Conservation (phyloP, 768 basidiomycete genomes). For the Phlegmacium glaucopus region DNA sequence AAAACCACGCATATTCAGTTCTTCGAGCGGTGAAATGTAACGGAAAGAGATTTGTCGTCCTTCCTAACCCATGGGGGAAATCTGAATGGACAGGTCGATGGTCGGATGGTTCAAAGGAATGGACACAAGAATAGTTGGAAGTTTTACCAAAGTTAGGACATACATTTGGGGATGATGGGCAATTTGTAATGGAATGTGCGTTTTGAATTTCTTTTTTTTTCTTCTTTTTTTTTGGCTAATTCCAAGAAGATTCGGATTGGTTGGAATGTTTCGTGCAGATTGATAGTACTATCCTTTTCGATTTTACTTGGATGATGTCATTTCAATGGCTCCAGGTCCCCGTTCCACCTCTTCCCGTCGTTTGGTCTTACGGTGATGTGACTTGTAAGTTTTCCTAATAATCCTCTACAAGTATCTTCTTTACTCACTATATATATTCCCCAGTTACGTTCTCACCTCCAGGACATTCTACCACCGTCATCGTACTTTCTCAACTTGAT, state of each 20-base stretch:
- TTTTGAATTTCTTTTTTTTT: too few relatives aligned
- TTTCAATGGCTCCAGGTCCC: slow-evolving; percentile 49
- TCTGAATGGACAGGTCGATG: slow-evolving; percentile 48
- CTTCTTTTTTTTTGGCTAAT: too few relatives aligned
- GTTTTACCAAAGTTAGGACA: slow-evolving; percentile 36
- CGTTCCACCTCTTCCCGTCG: slow-evolving; percentile 37
- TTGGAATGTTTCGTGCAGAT: slow-evolving; percentile 40
- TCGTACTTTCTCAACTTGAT: slow-evolving; percentile 52
- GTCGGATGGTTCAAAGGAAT: slow-evolving; percentile 49
- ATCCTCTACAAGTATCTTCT: too few relatives aligned
- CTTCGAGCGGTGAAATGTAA: slow-evolving; percentile 40
- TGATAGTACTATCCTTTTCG: slow-evolving; percentile 45
- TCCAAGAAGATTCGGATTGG: slow-evolving; percentile 34
- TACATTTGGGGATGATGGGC: slow-evolving; percentile 44
- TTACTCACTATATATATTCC: too few relatives aligned
- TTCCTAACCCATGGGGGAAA: slow-evolving; percentile 50
- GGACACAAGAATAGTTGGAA: slow-evolving; percentile 45
- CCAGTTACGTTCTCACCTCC: slow-evolving; percentile 48
- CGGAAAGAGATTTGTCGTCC: slow-evolving; percentile 45
- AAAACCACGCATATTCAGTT: slow-evolving; percentile 46
- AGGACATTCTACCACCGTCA: slow-evolving; percentile 36
- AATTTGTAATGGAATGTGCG: slow-evolving; percentile 50
- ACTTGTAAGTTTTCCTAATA: slow-evolving; percentile 53
- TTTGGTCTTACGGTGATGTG: slow-evolving; percentile 53
- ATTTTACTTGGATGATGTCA: slow-evolving; percentile 43